phyloP scores from a whole-genome alignment of 345 rosid genomes.

The Rhodomyrtus tomentosa region DNA sequence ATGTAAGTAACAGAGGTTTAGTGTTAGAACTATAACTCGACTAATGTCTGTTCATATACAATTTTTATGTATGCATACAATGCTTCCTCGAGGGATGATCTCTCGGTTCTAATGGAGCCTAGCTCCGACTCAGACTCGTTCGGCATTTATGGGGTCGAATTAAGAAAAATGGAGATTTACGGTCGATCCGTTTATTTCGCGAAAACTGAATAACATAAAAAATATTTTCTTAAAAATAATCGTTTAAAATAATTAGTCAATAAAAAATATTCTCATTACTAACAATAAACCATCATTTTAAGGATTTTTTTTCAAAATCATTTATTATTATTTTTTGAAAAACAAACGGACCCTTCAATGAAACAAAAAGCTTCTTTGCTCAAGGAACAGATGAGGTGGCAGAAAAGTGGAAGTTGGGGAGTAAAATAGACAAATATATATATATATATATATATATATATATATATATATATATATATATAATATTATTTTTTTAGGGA shows the following conservation, averaged over 20 bases:
- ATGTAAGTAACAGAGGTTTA: neutral
- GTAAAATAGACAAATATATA: neutral
- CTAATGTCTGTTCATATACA: neutral
- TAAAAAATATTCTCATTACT: neutral
- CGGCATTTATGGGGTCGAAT: neutral
- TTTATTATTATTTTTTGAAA: neutral
- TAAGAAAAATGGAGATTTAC: neutral
- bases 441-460: no score
- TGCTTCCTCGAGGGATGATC: neutral
- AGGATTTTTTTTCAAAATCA: neutral
- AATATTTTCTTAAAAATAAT: neutral
- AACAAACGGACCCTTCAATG: neutral
- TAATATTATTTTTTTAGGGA: neutral
- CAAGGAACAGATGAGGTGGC: neutral
- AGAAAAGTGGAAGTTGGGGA: neutral
- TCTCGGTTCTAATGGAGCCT: neutral
- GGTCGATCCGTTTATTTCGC: accelerated
- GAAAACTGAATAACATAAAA: neutral
- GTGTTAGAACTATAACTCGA: neutral
- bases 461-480: no score
- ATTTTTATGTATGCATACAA: neutral
- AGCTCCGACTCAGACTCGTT: neutral
- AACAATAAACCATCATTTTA: neutral
- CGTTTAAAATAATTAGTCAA: neutral
- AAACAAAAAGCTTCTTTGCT: neutral